Base-by-base conservation (phyloP, 2,329 filamentous ascomycete genomes). In the Colletotrichum noveboracense region DNA sequence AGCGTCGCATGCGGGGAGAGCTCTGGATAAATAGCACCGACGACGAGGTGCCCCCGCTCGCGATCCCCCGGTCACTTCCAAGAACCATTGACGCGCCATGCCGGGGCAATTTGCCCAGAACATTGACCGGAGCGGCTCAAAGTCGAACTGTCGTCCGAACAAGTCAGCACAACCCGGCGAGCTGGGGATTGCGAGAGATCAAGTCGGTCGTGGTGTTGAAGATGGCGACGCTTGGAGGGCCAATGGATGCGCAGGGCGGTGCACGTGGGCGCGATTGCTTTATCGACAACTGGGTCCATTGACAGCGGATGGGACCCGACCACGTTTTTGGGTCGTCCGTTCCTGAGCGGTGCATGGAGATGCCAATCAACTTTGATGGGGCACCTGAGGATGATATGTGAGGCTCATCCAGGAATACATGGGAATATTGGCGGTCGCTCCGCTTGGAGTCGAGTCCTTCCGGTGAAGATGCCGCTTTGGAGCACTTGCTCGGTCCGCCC, bases 161-260 rank as follows among this genome's bases (percentile, higher is more conserved):
- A 38, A 16, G 28, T 16, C 18, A 65, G 30, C 58, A 60, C 21
- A 66, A 21, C 62, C 69, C 69, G n/a, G 52, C 10, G 24, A n/a
- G 60, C 71, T 56, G 34, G 64, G 71, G 13, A 14, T 7, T 36
- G 21, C 26, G 64, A 30, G 30, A 30, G 26, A 32, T n/a, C 36
- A 43, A 36, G 43, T 14, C 7, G 58, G 68, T 14, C 34, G 38
- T 38, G 48, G n/a, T 26, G 24, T 14, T 60, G 66, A 66, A 34
- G 74, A 28, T 26, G 71, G 52, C 8, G 60, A 74, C 34, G 65
- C 65, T 66, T 66, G 36, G 60, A 62, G 21, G 52, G 79, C 82
- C 82, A 83, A 83, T 83, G 68, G 77, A 81, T 79, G 68, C 70
- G 71, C 68, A 82, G 82, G 79, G 78, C 82, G 81, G 70, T 65